phyloP scores from a whole-genome alignment of 2,329 filamentous ascomycete species.

The Fusarium napiforme region DNA sequence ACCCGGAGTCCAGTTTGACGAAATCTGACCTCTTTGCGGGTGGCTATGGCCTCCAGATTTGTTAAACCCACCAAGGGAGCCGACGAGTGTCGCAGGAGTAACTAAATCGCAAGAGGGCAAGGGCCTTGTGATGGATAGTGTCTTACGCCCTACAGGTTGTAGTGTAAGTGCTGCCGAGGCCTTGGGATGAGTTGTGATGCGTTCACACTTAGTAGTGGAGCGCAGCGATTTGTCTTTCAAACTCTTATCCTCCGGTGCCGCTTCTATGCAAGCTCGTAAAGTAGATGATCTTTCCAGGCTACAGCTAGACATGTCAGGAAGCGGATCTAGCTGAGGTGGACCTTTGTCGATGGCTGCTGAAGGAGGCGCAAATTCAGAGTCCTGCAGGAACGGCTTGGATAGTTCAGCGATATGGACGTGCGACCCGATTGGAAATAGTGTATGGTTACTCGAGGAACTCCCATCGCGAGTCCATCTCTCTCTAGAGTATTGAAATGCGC shows the following conservation, averaged over 20 bases:
- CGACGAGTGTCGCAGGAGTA: background rate
- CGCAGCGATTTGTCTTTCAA: slow-evolving; percentile 40
- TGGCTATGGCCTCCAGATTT: background rate
- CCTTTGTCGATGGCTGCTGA: background rate
- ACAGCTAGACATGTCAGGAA: slow-evolving; percentile 41
- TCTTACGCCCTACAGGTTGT: slow-evolving; percentile 28
- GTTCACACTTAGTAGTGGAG: background rate
- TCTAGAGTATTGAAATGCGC: slow-evolving; percentile 46
- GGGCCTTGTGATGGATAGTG: background rate
- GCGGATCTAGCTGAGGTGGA: slow-evolving; percentile 46
- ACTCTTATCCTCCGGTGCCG: slow-evolving; percentile 46
- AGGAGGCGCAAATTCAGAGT: background rate
- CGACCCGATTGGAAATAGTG: background rate
- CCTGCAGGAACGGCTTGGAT: background rate
- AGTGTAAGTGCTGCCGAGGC: slow-evolving; percentile 1
- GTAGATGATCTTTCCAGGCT: slow-evolving; percentile 44
- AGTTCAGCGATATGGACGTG: background rate
- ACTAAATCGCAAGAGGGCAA: background rate
- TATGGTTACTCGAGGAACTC: background rate
- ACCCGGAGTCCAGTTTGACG: slow-evolving; percentile 19
- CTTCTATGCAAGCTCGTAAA: slow-evolving; percentile 46
- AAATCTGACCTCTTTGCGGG: slow-evolving; percentile 6
- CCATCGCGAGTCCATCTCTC: slow-evolving; percentile 43
- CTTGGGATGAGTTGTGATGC: background rate
- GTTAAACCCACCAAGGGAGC: background rate